Percentiles rank a stretch among this genome's conserved stretches.
phyloP scores from a whole-genome alignment of 495 filamentous ascomycete genomes.

The Immersiella caudata region DNA sequence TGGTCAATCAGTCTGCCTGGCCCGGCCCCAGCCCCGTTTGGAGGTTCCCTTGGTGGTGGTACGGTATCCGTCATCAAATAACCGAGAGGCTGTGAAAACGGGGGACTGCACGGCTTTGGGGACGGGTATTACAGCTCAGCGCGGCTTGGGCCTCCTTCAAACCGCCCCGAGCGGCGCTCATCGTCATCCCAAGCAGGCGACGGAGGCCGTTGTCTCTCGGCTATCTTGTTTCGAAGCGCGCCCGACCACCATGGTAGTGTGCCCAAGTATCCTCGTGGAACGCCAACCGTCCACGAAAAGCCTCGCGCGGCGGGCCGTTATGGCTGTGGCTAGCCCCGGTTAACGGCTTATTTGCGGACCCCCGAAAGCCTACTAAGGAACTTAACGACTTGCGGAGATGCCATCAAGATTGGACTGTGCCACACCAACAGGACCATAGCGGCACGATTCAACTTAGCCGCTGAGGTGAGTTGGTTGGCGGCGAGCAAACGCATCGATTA shows the following conservation, averaged over 20 bases:
- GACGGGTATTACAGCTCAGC: not conserved
- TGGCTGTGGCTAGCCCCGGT: no score
- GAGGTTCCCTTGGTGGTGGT: not conserved
- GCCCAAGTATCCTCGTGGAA: not conserved
- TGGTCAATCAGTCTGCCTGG: not conserved
- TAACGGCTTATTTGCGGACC: no score
- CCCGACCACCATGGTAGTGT: not conserved
- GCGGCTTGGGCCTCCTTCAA: not conserved
- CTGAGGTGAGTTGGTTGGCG: not conserved
- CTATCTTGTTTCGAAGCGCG: not conserved
- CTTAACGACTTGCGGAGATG: not conserved
- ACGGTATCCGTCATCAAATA: conserved; percentile 1
- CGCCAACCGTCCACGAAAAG: not conserved
- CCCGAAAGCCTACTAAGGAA: not conserved
- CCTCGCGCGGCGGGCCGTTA: no score
- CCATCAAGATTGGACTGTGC: not conserved
- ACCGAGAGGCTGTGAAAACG: not conserved
- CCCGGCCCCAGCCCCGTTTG: not conserved
- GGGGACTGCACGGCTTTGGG: not conserved
- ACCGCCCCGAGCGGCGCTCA: not conserved
- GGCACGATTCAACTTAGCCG: not conserved
- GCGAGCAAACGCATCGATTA: not conserved
- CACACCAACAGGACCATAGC: not conserved
- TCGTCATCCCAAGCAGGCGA: not conserved
- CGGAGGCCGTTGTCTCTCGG: not conserved